Conservation (phyloP, 169 alveolate species). For the Plasmodium gonderi region DNA sequence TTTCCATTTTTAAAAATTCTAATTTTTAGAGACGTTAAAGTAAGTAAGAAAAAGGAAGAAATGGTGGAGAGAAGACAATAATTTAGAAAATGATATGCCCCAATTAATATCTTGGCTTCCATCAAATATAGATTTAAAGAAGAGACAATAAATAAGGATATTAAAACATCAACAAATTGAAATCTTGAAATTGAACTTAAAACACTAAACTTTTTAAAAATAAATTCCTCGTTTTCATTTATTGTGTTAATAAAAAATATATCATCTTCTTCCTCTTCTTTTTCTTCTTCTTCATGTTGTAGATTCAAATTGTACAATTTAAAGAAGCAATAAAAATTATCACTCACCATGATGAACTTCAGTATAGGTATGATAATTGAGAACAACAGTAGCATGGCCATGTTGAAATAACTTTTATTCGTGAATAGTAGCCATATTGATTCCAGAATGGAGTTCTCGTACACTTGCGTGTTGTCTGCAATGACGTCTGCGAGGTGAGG, state of each 20-base stretch:
- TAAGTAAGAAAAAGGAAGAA: constrained; percentile 44
- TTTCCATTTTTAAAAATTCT: constrained; percentile 32
- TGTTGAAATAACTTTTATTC: constrained; percentile 51
- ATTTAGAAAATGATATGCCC: constrained; percentile 51
- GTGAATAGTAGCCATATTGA: constrained; percentile 51
- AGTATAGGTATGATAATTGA: constrained; percentile 61
- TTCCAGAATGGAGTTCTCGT: constrained; percentile 54
- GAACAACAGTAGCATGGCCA: constrained; percentile 38
- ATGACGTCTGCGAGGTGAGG: constrained; percentile 4
- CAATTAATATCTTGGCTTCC: constrained; percentile 50
- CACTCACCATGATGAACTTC: constrained; percentile 58
- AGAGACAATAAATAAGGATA: constrained; percentile 55
- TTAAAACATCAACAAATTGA: constrained; percentile 68
- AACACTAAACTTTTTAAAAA: constrained; percentile 34
- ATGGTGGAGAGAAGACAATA: constrained; percentile 53
- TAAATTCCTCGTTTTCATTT: constrained; percentile 36
- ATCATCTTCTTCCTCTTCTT: constrained; percentile 17
- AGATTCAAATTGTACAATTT: constrained; percentile 16
- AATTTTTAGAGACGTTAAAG: constrained; percentile 36
- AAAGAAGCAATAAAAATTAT: constrained; percentile 52
- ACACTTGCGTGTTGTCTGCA: constrained; percentile 8
- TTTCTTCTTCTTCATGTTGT: constrained; percentile 13
- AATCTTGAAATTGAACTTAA: constrained; percentile 52
- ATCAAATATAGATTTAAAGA: constrained; percentile 50
- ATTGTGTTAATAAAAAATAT: constrained; percentile 30